Conservation (phyloP, 2,329 filamentous ascomycete genomes). For the Exophiala sp. region DNA sequence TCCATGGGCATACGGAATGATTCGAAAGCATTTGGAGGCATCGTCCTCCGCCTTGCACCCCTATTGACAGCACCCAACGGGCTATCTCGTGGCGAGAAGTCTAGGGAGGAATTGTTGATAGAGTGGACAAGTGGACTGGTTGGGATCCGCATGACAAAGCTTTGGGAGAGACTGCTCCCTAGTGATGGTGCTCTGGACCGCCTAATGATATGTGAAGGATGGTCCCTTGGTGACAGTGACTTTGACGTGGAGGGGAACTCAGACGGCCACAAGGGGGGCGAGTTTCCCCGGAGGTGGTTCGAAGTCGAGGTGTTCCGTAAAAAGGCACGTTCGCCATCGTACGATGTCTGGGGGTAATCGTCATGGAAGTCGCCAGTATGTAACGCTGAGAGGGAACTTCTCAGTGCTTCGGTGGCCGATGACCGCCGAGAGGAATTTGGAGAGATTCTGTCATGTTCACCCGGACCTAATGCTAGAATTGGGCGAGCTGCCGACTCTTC, state of each 20-base stretch:
- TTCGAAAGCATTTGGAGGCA: slow-evolving; percentile 61
- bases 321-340: not conserved
- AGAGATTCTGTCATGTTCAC: not conserved
- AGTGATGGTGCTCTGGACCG: slow-evolving; percentile 55
- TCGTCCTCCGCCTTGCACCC: slow-evolving; percentile 64
- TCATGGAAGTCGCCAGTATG: slow-evolving; percentile 62
- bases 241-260: slow-evolving; percentile 31
- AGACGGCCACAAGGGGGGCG: slow-evolving; percentile 9
- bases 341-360: not conserved
- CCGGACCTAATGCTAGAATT: slow-evolving; percentile 43
- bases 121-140: slow-evolving; percentile 91
- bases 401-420: slow-evolving; percentile 13
- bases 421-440: slow-evolving; percentile 53
- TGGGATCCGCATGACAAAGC: slow-evolving; percentile 79
- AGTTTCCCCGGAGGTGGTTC: not conserved
- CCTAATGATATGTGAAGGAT: slow-evolving; percentile 5
- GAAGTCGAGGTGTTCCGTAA: not conserved
- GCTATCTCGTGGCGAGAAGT: slow-evolving; percentile 56
- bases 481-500: slow-evolving; percentile 33
- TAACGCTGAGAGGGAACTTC: slow-evolving; percentile 69
- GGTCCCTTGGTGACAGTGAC: not conserved
- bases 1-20: slow-evolving; percentile 44
- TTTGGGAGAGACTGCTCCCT: slow-evolving; percentile 70
- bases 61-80: not conserved
- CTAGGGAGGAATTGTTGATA: slow-evolving; percentile 75